phyloP scores from a whole-genome alignment of 23 red algal species.

The Pyropia haitanensis region DNA sequence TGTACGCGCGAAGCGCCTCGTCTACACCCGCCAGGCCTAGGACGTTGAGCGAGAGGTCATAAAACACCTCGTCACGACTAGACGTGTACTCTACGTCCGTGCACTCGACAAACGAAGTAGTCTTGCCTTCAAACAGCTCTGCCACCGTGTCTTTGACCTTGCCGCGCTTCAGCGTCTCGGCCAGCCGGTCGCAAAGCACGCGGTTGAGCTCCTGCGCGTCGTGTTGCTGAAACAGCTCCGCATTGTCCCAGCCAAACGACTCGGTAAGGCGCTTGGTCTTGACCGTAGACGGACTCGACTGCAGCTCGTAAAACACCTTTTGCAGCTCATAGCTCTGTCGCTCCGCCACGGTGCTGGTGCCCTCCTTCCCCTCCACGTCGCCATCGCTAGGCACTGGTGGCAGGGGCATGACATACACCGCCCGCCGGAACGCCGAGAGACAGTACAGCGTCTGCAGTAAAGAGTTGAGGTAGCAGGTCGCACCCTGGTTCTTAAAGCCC shows the following conservation, averaged over 20 bases:
- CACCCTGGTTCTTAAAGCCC: conserved; percentile 96
- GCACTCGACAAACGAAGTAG: conserved; percentile 83
- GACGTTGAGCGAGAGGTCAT: conserved; percentile 93
- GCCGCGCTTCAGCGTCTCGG: conserved; percentile 87
- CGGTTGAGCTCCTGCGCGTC: conserved; percentile 98
- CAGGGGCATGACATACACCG: conserved; percentile 92
- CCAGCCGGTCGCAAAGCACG: conserved; percentile 84
- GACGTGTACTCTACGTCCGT: conserved; percentile 77
- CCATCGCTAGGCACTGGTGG: conserved; percentile 26
- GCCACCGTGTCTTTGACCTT: conserved; percentile 52
- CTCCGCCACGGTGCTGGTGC: conserved; percentile 3
- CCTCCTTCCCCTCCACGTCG: conserved; percentile 14
- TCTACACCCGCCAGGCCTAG: conserved; percentile 82
- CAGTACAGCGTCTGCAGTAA: conserved; percentile 90
- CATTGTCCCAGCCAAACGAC: conserved; percentile 91
- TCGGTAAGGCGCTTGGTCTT: conserved; percentile 94
- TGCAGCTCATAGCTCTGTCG: conserved; percentile 77
- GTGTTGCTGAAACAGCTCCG: conserved; percentile 93
- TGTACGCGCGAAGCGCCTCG: conserved; percentile 94
- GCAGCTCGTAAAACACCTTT: conserved; percentile 97
- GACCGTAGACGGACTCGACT: conserved; percentile 56
- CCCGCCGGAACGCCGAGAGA: conserved; percentile 84
- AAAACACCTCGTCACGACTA: conserved; percentile 70
- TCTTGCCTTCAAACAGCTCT: conserved; percentile 76
- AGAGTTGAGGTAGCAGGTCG: conserved; percentile 99